These are phyloP conservation scores for Sordaria brevicollis DNA, from an alignment of 495 filamentous ascomycete genomes.

Conservation along the genomic window DNA sequence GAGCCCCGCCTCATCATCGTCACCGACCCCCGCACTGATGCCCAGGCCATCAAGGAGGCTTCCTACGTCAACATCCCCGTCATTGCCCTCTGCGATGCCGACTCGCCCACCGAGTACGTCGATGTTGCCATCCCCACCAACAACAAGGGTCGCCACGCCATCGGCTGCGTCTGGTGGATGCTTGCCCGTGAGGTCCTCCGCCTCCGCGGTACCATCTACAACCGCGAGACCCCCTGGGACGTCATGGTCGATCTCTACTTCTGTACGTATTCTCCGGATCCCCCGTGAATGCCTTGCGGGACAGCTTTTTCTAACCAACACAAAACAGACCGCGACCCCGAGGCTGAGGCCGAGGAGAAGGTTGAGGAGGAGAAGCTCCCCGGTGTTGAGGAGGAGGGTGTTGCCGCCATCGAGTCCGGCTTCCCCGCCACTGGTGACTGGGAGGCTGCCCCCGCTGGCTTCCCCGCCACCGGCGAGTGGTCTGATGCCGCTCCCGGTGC, in stretches of 20 bases:
- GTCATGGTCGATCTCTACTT: conserved; percentile 99
- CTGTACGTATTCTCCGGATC: conserved; percentile 39
- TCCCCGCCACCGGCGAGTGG: conserved; percentile 46
- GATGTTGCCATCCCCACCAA: conserved; percentile 99
- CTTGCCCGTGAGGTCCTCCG: conserved; percentile 98
- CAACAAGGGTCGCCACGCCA: conserved; percentile 99
- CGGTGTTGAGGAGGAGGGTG: conserved; percentile 74
- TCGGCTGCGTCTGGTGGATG: conserved; percentile 99
- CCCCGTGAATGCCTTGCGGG: not conserved
- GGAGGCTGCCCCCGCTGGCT: conserved; percentile 57
- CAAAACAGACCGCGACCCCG: conserved; percentile 79
- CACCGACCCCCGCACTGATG: conserved; percentile 97
- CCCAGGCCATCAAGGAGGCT: conserved; percentile 99
- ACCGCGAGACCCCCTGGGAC: conserved; percentile 93
- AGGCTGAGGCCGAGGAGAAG: conserved; percentile 96
- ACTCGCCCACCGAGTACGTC: conserved; percentile 98
- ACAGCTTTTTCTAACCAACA: conserved; percentile 11
- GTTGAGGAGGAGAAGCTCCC: conserved; percentile 58
- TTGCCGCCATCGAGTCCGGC: conserved; percentile 61
- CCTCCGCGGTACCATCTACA: conserved; percentile 88
- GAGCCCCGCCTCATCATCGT: conserved; percentile 99
- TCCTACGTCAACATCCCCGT: conserved; percentile 99
- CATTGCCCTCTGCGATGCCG: conserved; percentile 96
- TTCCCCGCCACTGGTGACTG: conserved; percentile 60
- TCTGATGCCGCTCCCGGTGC: conserved; percentile 37